Percentiles rank a stretch among this genome's conserved stretches.
These are phyloP conservation scores for Leccinum fallax DNA, from an alignment of 1,284 basidiomycete genomes.

Conservation along the genomic window DNA sequence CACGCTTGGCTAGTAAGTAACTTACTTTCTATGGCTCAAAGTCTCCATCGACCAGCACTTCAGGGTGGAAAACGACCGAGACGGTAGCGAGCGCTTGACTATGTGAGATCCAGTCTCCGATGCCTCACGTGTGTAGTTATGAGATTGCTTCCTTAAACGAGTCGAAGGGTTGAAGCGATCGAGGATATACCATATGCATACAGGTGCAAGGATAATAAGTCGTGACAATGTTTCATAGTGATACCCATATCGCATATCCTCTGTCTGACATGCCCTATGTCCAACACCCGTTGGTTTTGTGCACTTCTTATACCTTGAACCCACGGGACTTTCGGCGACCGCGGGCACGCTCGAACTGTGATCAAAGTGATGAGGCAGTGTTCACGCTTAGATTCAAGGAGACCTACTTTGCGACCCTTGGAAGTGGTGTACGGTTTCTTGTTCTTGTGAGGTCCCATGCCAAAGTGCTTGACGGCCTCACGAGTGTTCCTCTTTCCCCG, in stretches of 20 bases:
- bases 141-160: not conserved
- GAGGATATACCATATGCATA: slow-evolving; percentile 32
- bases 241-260: slow-evolving; percentile 34
- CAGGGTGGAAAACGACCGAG: slow-evolving; percentile 28
- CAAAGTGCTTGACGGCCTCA: slow-evolving; percentile 97
- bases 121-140: not conserved
- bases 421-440: slow-evolving; percentile 93
- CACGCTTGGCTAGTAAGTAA: slow-evolving; percentile 20
- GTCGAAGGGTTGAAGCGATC: slow-evolving; percentile 3
- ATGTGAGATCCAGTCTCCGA: not conserved
- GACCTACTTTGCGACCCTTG: slow-evolving; percentile 89
- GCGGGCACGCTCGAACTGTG: slow-evolving; percentile 83
- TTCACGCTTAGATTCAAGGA: not conserved
- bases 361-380: slow-evolving; percentile 11
- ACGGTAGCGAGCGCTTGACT: slow-evolving; percentile 5
- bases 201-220: slow-evolving; percentile 19
- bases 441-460: slow-evolving; percentile 90
- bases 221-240: slow-evolving; percentile 22
- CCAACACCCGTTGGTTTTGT: slow-evolving; percentile 30
- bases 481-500: slow-evolving; percentile 92
- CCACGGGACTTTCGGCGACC: slow-evolving; percentile 93
- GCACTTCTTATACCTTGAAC: slow-evolving; percentile 75
- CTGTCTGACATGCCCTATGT: slow-evolving; percentile 18
- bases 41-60: not conserved
- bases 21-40: not conserved